Base-by-base conservation (phyloP, 2,329 filamentous ascomycete genomes). In the Cadophora luteo-olivacea region DNA sequence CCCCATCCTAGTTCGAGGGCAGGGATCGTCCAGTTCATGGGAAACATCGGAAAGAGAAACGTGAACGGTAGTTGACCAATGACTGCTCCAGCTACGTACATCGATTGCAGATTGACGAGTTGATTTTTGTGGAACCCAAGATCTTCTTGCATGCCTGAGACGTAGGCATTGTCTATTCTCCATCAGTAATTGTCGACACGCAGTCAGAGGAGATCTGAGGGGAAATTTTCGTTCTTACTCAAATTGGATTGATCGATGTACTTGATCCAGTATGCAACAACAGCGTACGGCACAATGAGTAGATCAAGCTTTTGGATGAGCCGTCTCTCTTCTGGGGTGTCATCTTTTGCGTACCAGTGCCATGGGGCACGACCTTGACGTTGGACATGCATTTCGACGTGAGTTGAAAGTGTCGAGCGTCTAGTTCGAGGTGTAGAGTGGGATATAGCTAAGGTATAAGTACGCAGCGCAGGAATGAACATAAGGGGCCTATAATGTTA, bases 281-380 rank as follows among this genome's bases (percentile, higher is more conserved):
- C 84, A 0, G 84, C 85, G 72, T 87, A 88, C 0, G 85, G 85
- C 0, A 89, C 82, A 45, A 88, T 84, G 1, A 87, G 76, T 0
- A 85, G 75, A 69, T 89, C 86, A 14, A 89, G 80, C 73, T 88
- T 88, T 29, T 82, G 64, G 45, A 89, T 84, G 3, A 88, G 78
- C 68, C 79, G 81, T 51, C 83, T 79, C 70, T 88, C 85, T 65
- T 83, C 82, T 0, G 78, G 78, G 0, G 81, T 84, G 69, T 88
- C 86, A 7, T 82, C 77, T 22, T 81, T 77, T 2, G 83, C 76
- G 73, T 82, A 86, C 84, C 84, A 86, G 68, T 83, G 79, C 36
- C 68, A 74, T 61, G 66, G 72, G 33, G 72, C 71, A 49, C 72
- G 60, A 14, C 72, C 72, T 68, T 70, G 52, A 16, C 72, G 70